Evolutionary conservation across 306 rosid genomes (phyloP).

Genomic region (Abrus pulchellus): DNA sequence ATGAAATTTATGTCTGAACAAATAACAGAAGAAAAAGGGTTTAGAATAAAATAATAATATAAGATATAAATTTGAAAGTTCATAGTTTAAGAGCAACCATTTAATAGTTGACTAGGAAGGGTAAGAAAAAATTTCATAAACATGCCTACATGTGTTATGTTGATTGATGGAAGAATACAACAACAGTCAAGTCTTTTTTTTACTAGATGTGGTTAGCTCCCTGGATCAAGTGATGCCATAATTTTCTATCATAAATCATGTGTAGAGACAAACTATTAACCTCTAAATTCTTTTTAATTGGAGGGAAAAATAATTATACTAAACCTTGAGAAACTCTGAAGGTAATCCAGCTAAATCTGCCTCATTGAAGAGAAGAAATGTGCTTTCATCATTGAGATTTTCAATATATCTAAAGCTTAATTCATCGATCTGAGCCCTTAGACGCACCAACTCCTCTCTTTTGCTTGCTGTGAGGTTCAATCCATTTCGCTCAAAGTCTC

Average conservation of each 20-base stretch:
- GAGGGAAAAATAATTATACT: slow-evolving; percentile 28
- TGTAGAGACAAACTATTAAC: neutral
- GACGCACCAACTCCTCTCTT: slow-evolving; percentile 81
- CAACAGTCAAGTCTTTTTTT: neutral
- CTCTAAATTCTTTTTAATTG: slow-evolving; percentile 3
- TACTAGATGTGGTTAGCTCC: neutral
- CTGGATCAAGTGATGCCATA: neutral
- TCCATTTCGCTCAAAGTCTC: slow-evolving; percentile 94
- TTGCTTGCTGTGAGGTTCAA: slow-evolving; percentile 87
- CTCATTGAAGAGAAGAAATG: slow-evolving; percentile 68
- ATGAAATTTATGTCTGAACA: neutral
- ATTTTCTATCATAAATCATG: neutral
- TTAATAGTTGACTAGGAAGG: slow-evolving; percentile 37
- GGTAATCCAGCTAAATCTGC: slow-evolving; percentile 90
- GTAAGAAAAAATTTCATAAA: slow-evolving; percentile 18
- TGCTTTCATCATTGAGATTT: slow-evolving; percentile 74
- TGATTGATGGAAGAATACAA: slow-evolving; percentile 1
- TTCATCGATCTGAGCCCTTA: slow-evolving; percentile 77
- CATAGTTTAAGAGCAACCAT: slow-evolving; percentile 8
- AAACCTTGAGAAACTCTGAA: slow-evolving; percentile 79
- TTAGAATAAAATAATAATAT: slow-evolving; percentile 34
- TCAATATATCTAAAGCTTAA: slow-evolving; percentile 79
- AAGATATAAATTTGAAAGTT: slow-evolving; percentile 39
- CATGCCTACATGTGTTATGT: slow-evolving; percentile 38
- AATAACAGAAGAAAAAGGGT: slow-evolving; percentile 1